Percentiles rank a stretch among this genome's conserved stretches.
phyloP scores from a whole-genome alignment of 202 grass and related monocot species.

The Panicum hallii region DNA sequence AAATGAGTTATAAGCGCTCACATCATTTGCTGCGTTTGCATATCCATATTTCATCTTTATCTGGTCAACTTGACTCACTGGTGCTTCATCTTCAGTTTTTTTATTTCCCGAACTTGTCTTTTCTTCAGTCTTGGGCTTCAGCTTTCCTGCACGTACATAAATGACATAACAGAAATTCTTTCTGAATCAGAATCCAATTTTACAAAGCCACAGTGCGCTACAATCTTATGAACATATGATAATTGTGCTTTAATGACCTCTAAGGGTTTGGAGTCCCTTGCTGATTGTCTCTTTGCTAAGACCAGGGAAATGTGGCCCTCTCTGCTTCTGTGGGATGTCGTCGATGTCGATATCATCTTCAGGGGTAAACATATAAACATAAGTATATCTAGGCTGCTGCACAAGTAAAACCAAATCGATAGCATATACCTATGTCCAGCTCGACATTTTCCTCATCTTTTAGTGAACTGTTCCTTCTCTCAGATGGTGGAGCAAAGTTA shows the following conservation, averaged over 20 bases:
- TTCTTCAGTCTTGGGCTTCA: constrained; percentile 83
- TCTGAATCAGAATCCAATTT: constrained; percentile 36
- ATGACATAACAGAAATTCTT: constrained; percentile 1
- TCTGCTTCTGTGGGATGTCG: constrained; percentile 76
- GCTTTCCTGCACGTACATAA: constrained; percentile 63
- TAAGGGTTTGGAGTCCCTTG: constrained; percentile 82
- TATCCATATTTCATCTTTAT: constrained; percentile 98
- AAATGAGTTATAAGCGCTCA: constrained; percentile 54
- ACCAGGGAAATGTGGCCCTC: constrained; percentile 79
- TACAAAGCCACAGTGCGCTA: constrained; percentile 7
- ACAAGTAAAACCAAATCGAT: constrained; percentile 41
- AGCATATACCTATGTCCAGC: constrained; percentile 81
- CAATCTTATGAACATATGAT: constrained; percentile 6
- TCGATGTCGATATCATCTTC: constrained; percentile 98
- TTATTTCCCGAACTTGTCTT: constrained; percentile 57
- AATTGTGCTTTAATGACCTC: constrained; percentile 60
- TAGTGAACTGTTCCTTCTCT: constrained; percentile 62
- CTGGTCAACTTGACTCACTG: constrained; percentile 69
- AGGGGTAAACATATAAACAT: constrained; percentile 42
- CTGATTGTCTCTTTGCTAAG: constrained; percentile 81
- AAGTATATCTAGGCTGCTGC: constrained; percentile 19
- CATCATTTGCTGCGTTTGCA: constrained; percentile 66
- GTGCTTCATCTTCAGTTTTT: constrained; percentile 60
- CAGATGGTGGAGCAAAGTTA: constrained; percentile 67
- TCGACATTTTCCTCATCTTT: constrained; percentile 67